Conservation (phyloP, 1,284 basidiomycete species). For the Hymenochaete sp. region DNA sequence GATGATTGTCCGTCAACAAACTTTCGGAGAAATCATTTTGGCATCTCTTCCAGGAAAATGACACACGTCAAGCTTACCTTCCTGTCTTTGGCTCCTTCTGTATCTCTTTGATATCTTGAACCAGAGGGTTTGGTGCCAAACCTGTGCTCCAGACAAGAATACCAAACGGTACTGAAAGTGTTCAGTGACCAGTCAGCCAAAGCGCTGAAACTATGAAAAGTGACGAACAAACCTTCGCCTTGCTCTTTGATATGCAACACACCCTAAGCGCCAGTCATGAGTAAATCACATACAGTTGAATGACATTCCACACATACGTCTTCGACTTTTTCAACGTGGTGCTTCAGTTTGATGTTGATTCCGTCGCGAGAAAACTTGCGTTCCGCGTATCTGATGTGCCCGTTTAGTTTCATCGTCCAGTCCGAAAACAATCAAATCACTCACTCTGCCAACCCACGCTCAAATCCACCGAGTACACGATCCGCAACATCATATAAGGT, state of each 20-base stretch:
- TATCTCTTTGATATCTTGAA: slow-evolving; percentile 50
- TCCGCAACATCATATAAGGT: slow-evolving; percentile 77
- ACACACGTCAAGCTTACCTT: slow-evolving; percentile 33
- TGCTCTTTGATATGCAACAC: slow-evolving; percentile 53
- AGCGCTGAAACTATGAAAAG: slow-evolving; percentile 16
- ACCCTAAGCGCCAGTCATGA: slow-evolving; percentile 33
- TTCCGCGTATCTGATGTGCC: slow-evolving; percentile 49
- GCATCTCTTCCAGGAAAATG: slow-evolving; percentile 1
- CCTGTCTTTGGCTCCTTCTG: slow-evolving; percentile 55
- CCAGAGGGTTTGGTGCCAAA: slow-evolving; percentile 70
- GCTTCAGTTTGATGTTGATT: slow-evolving; percentile 67
- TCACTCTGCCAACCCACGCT: slow-evolving; percentile 58
- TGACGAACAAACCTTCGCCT: slow-evolving; percentile 41
- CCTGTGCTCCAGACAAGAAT: slow-evolving; percentile 85
- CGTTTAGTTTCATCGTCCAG: slow-evolving; percentile 13
- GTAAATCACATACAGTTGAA: slow-evolving; percentile 25
- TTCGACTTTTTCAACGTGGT: slow-evolving; percentile 75
- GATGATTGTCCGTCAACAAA: slow-evolving; percentile 52
- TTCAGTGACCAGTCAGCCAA: neutral
- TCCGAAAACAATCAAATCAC: slow-evolving; percentile 19
- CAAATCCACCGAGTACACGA: slow-evolving; percentile 74
- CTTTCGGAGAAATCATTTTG: slow-evolving; percentile 27
- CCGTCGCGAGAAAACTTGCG: slow-evolving; percentile 71
- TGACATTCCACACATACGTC: slow-evolving; percentile 36
- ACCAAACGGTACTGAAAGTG: slow-evolving; percentile 58